Base-by-base conservation (phyloP, 2,329 filamentous ascomycete genomes). In the Penicillium sp. region DNA sequence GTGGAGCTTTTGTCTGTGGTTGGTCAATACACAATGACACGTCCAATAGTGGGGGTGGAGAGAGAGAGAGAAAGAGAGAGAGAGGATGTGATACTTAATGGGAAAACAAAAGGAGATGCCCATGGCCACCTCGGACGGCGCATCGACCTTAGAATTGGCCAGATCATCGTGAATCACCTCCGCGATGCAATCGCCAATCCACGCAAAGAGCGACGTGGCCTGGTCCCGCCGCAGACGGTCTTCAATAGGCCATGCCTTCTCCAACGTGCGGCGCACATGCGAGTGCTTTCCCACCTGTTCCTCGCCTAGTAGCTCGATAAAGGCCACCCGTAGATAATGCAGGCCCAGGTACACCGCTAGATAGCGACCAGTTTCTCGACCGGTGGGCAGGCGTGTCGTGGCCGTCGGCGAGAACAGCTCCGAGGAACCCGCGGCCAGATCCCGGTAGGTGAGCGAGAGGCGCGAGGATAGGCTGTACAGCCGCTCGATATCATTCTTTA, bases 161-260 rank as follows among this genome's bases (percentile, higher is more conserved):
- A 75, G 48, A 24, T 69, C 63, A 53, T 84, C 79, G 27, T 72
- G 72, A n/a, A 92, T 84, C 2, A 91, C 87, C 48, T 86, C 78
- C 9, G 86, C 87, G 57, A 92, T 89, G 62, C 86, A 87, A 59
- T 80, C 76, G 29, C 88, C 89, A 58, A 92, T 89, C 88, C 89
- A 92, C 13, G 78, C 73, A 67, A 92, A 92, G 1, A 92, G 75
- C 21, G 84, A 83, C 49, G 87, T 82, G 2, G 86, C 81, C 51
- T 90, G 84, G 60, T 89, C 83, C 59, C 82, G 84, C 66, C 91
- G 91, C 56, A 91, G 72, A 48, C 87, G 83, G 34, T 91, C 84
- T 41, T 81, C 82, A 61, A 92, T 92, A 7, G 87, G 83, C 88
- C 88, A 91, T 47, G 83, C 83, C 58, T 80, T 86, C 67, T 91